These are phyloP conservation scores for Solanum chmielewskii DNA, from an alignment of 257 asterid species.

Conservation along the genomic window DNA sequence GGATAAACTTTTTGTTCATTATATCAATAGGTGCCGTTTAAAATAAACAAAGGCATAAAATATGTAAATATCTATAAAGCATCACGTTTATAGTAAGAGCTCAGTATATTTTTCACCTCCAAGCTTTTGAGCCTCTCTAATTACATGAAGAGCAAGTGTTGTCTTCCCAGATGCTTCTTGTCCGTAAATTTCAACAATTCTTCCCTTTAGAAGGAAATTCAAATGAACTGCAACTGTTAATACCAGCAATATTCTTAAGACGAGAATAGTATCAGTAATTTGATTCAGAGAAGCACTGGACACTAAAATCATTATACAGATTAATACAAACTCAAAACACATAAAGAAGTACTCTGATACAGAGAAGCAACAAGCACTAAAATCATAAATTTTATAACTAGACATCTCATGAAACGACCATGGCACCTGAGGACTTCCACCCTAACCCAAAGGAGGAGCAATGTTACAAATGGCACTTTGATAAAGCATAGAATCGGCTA, in stretches of 20 bases:
- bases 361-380: background rate
- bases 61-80: background rate
- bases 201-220: constrained; percentile 41
- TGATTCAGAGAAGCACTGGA: background rate
- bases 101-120: constrained; percentile 48
- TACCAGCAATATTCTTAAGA: background rate
- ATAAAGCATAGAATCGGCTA: background rate
- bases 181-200: constrained; percentile 88
- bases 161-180: constrained; percentile 99
- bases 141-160: constrained; percentile 79
- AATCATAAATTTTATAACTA: background rate
- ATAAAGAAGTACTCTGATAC: background rate
- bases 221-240: background rate
- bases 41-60: background rate
- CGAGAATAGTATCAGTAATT: background rate
- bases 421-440: background rate
- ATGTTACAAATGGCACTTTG: background rate
- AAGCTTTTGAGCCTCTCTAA: constrained; percentile 92
- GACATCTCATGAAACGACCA: background rate
- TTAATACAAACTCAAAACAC: background rate
- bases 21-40: background rate
- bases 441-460: background rate
- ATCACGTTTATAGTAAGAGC: background rate
- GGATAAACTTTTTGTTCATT: background rate
- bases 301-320: background rate